Evolutionary conservation across 2,329 filamentous ascomycete species (phyloP).

Genomic region (Talaromyces sp.): DNA sequence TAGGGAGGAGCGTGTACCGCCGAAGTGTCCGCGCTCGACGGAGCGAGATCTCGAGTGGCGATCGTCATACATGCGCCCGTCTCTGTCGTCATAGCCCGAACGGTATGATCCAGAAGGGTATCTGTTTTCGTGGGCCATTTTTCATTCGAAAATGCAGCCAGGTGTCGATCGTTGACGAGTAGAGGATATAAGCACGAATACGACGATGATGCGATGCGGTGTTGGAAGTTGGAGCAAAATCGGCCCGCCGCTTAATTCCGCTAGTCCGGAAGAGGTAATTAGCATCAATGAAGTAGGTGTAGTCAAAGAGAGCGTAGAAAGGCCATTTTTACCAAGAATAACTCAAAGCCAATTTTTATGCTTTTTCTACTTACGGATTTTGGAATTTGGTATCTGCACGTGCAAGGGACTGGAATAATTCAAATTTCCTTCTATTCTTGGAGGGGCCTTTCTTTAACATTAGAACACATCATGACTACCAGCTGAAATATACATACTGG

Average conservation of each 20-base stretch:
- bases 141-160: background rate
- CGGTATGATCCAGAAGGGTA: conserved; percentile 18
- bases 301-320: too few species aligned
- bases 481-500: too few species aligned
- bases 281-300: too few species aligned
- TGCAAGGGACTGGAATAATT: too few species aligned
- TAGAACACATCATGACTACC: too few species aligned
- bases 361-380: too few species aligned
- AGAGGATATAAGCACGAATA: background rate
- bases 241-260: background rate
- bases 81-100: conserved; percentile 28
- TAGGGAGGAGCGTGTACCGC: conserved; percentile 40
- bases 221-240: background rate
- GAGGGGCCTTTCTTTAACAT: too few species aligned
- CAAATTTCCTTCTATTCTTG: too few species aligned
- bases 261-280: background rate
- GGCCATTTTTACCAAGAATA: too few species aligned
- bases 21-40: conserved; percentile 29
- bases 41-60: conserved; percentile 35
- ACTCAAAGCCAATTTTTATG: too few species aligned
- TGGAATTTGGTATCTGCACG: too few species aligned
- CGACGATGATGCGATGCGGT: background rate
- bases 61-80: conserved; percentile 44
- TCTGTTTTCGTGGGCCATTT: conserved; percentile 15
- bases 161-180: background rate